A percentile compares a stretch with the other conserved stretches of the same genome.
Conservation (phyloP, 176 grass and related monocot genomes). For the Elaeis guineensis region DNA sequence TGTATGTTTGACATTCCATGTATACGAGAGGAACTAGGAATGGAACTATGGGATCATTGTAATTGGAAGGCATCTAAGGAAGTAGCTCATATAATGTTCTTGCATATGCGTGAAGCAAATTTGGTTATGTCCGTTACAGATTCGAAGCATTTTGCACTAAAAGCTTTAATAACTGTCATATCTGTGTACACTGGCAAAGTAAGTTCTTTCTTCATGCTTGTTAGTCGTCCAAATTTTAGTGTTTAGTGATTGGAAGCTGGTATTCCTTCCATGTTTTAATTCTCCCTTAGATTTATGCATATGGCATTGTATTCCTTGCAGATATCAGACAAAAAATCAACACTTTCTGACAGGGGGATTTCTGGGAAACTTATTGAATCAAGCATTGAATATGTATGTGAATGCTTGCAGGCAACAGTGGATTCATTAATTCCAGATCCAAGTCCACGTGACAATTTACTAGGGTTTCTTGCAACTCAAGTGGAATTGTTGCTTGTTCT, state of each 20-base stretch:
- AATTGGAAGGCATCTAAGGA: constrained; percentile 51
- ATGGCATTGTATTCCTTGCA: neutral
- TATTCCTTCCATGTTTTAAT: too few relatives aligned
- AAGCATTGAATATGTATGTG: constrained; percentile 48
- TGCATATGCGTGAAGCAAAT: constrained; percentile 58
- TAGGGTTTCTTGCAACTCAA: constrained; percentile 51
- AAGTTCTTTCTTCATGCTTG: constrained; percentile 13
- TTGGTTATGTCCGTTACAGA: constrained; percentile 36
- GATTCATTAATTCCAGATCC: constrained; percentile 39
- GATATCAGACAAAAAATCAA: neutral
- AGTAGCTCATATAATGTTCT: constrained; percentile 57
- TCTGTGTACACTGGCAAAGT: constrained; percentile 72
- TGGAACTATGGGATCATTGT: constrained; percentile 61
- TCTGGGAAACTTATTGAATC: constrained; percentile 32
- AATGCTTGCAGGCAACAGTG: constrained; percentile 40
- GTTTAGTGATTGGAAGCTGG: too few relatives aligned
- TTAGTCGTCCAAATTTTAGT: too few relatives aligned
- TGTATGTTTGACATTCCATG: constrained; percentile 47
- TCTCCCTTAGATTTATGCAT: too few relatives aligned
- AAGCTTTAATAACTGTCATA: constrained; percentile 53
- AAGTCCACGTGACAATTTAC: constrained; percentile 39
- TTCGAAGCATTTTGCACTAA: constrained; percentile 59
- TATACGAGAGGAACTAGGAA: constrained; percentile 47
- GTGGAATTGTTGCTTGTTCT: constrained; percentile 57
- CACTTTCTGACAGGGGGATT: constrained; percentile 16